Conservation (phyloP, 768 basidiomycete species). For the Chlorophyllum brunneum region DNA sequence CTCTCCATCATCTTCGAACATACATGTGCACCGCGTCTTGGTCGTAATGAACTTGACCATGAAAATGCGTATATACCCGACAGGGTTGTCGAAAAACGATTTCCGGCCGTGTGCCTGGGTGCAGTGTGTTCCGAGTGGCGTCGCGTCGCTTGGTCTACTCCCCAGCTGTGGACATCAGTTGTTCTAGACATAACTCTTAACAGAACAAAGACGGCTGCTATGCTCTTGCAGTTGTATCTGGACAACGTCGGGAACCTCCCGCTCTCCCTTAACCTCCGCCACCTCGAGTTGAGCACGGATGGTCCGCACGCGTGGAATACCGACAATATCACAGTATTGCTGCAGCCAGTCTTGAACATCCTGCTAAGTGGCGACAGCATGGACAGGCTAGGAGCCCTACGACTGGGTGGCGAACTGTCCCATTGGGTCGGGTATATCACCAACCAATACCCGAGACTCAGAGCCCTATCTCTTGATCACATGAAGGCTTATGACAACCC, state of each 20-base stretch:
- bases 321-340: not conserved
- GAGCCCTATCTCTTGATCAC: too few species aligned
- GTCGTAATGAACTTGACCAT: too few species aligned
- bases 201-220: not conserved
- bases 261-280: not conserved
- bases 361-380: not conserved
- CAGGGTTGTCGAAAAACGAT: too few species aligned
- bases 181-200: not conserved
- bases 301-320: not conserved
- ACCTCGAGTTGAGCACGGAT: not conserved
- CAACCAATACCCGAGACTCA: too few species aligned
- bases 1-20: not conserved
- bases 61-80: not conserved
- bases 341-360: not conserved
- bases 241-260: not conserved
- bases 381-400: too few species aligned
- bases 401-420: too few species aligned
- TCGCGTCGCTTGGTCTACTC: slow-evolving; percentile 2
- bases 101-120: slow-evolving; percentile 1
- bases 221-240: not conserved
- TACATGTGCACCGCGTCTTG: not conserved
- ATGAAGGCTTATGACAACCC: too few species aligned
- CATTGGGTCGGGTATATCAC: too few species aligned
- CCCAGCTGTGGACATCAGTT: not conserved
- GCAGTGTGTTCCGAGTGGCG: slow-evolving; percentile 5